Evolutionary conservation across 208 protist genomes (phyloP), one percentile per base, ranked within the genome.

Genomic region (Trypanosoma boissoni): DNA sequence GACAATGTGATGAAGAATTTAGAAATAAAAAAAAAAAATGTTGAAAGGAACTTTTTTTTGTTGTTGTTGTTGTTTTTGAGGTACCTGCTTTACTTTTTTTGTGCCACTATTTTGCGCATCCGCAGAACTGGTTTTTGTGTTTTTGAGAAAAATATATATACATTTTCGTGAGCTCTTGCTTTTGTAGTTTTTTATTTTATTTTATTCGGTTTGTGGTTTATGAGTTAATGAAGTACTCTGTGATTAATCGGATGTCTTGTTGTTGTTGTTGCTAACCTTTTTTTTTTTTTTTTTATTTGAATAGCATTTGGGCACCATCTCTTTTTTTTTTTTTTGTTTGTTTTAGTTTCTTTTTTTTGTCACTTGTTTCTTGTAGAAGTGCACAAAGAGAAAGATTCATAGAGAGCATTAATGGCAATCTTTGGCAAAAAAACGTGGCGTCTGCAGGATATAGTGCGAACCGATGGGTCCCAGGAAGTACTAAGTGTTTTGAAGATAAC

Each of bases 401-500:
- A 4, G 28, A 57, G 6, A 14, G 23, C 12, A 31, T 24, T 42
- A 46, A 58, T 62, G 63, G 60, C 53, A 1, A 2, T 69, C 32
- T 69, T 69, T 32, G 42, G 29, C 2, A 69, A 69, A 34, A 93
- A 93, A 68, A 74, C 55, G 41, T 93, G 86, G 83, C 78, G 82
- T 36, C 52, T 90, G 29, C 64, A 85, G 67, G 86, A 93, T 45
- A 69, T 93, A 50, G 20, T 89, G n/a, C 80, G 80, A 32, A 66
- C 46, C 18, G 74, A 88, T 12, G 82, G 72, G 34, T 50, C 51
- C 12, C 46, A 90, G 53, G 61, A 86, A 1, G 48, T 90, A n/a
- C 77, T 88, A 49, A 80, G 78, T 31, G 57, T 93, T 26, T 51
- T 93, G 42, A 90, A 90, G 62, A 60, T 93, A 23, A 74, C 72